Evolutionary conservation across 129 eudicot genomes (phyloP).

Genomic region (Flaveria trinervia): DNA sequence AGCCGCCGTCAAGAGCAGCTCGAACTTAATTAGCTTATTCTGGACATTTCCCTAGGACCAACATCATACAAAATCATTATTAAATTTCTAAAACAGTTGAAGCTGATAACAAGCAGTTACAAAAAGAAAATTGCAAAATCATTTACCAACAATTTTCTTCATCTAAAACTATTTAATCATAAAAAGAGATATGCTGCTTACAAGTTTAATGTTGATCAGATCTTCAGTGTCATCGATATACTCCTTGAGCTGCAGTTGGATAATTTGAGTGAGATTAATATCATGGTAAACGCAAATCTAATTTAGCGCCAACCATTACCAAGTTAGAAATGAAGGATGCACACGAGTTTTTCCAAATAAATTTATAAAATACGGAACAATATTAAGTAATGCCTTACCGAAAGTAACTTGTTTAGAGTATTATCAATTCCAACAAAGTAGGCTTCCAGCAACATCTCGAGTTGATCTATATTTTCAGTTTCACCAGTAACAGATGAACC

Average conservation of each 20-base stretch:
- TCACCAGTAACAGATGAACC: conserved; percentile 71
- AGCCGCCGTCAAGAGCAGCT: conserved; percentile 94
- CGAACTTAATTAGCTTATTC: conserved; percentile 91
- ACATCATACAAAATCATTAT: not conserved
- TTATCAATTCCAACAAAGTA: conserved; percentile 86
- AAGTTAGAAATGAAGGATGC: not conserved
- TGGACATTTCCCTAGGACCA: conserved; percentile 84
- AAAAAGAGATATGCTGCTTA: conserved; percentile 31
- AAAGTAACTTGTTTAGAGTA: conserved; percentile 80
- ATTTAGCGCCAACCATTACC: not conserved
- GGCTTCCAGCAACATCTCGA: conserved; percentile 99
- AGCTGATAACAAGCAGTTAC: not conserved
- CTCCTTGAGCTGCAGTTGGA: conserved; percentile 81
- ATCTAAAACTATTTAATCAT: not conserved
- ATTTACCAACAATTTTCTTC: not conserved
- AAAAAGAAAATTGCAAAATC: not conserved
- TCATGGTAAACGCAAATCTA: conserved; percentile 11
- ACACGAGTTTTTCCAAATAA: not conserved
- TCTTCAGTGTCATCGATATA: conserved; percentile 98
- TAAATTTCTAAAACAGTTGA: conserved; percentile 9
- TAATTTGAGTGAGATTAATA: not conserved
- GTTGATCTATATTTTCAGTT: conserved; percentile 89
- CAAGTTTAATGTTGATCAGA: conserved; percentile 86
- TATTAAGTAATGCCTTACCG: conserved; percentile 51
- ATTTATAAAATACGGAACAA: not conserved